A percentile compares a stretch with the other conserved stretches of the same genome.
Evolutionary conservation across 768 basidiomycete genomes (phyloP).

Genomic region (Russula olivacea): DNA sequence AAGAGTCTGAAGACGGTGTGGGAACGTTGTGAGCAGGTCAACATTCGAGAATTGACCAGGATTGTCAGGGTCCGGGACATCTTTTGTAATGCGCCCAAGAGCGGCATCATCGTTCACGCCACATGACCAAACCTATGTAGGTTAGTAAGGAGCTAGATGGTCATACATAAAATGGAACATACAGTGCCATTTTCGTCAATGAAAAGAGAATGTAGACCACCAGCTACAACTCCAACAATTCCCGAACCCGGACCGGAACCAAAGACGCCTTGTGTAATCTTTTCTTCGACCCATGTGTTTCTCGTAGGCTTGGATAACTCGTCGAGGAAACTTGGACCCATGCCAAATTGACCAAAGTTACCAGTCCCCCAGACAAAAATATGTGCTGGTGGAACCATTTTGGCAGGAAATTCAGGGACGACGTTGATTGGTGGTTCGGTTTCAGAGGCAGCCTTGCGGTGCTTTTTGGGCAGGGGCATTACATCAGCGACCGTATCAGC

Average conservation of each 20-base stretch:
- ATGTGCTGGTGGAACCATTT: slow-evolving; percentile 57
- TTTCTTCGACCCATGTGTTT: slow-evolving; percentile 70
- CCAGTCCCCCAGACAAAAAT: slow-evolving; percentile 89
- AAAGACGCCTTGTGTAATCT: slow-evolving; percentile 64
- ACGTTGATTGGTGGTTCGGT: slow-evolving; percentile 40
- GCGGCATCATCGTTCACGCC: slow-evolving; percentile 88
- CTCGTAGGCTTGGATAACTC: slow-evolving; percentile 74
- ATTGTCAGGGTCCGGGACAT: slow-evolving; percentile 53
- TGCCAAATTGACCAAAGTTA: slow-evolving; percentile 93
- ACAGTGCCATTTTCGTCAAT: slow-evolving; percentile 88
- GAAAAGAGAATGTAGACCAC: slow-evolving; percentile 86
- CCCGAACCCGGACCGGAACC: slow-evolving; percentile 64
- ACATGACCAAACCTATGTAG: slow-evolving; percentile 69
- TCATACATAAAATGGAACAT: slow-evolving; percentile 33
- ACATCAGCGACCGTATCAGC: neutral
- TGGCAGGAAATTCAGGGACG: slow-evolving; percentile 52
- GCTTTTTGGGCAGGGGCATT: neutral
- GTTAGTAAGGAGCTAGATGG: neutral
- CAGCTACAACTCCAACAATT: slow-evolving; percentile 73
- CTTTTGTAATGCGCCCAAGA: slow-evolving; percentile 69
- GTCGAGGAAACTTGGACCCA: slow-evolving; percentile 67
- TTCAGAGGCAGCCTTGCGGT: slow-evolving; percentile 13
- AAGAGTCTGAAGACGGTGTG: slow-evolving; percentile 62
- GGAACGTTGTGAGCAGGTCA: slow-evolving; percentile 46
- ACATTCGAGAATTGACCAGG: slow-evolving; percentile 52